These are phyloP conservation scores for Tuctoria greenei DNA, from an alignment of 176 grass and related monocot species.

Conservation along the genomic window DNA sequence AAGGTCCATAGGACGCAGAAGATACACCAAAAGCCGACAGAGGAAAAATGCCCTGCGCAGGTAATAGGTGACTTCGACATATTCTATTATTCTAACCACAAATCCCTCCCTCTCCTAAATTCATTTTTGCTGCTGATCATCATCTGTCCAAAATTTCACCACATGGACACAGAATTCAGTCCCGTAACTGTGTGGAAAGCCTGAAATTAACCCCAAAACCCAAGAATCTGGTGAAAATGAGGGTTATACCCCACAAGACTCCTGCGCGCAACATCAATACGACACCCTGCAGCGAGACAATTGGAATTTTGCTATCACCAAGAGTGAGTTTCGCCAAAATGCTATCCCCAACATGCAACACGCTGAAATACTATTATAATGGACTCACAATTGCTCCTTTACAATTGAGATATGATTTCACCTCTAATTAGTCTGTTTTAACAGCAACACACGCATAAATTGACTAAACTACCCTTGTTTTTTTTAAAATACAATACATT, in stretches of 20 bases:
- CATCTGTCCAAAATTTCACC: not conserved
- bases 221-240: not conserved
- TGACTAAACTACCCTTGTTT: too few relatives aligned
- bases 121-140: not conserved
- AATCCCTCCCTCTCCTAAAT: not conserved
- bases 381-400: too few relatives aligned
- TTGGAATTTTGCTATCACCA: too few relatives aligned
- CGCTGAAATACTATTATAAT: too few relatives aligned
- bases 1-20: constrained; percentile 1
- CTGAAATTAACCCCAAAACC: not conserved
- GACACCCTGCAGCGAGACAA: too few relatives aligned
- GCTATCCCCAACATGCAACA: too few relatives aligned
- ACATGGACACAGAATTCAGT: not conserved
- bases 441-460: too few relatives aligned
- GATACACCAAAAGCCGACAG: not conserved
- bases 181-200: not conserved
- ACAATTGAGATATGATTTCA: too few relatives aligned
- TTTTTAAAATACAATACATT: too few relatives aligned
- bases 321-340: too few relatives aligned
- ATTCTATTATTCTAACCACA: not conserved
- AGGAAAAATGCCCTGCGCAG: not conserved
- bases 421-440: too few relatives aligned
- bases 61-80: not conserved
- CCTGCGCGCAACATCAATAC: not conserved
- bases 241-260: not conserved